Base-by-base conservation (phyloP, 2,329 filamentous ascomycete genomes). In the Dendrostoma leiphaemia region DNA sequence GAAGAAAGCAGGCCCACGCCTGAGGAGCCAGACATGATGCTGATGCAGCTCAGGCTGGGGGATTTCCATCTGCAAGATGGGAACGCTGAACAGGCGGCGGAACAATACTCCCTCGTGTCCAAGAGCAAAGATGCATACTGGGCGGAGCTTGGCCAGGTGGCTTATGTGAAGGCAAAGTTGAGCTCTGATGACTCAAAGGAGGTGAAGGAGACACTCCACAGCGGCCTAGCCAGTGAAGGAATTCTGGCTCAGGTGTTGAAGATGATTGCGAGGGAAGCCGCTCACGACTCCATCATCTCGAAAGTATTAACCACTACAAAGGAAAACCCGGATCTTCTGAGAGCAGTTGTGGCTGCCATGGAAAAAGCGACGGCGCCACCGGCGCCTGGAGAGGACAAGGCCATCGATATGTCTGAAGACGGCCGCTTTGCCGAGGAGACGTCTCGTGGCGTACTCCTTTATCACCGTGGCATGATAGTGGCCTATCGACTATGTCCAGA, bases 231-330 rank as follows among this genome's bases (percentile, higher is more conserved):
- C 19, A 47, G 26, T 6, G 43, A 58, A 24, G 44, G 17, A 7
- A 45, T 35, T n/a, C 58, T 60, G 56, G 44, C 32, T 17, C 23
- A 15, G 3, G n/a, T 60, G 24, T 40, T 62, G 32, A 61, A 56
- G 48, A 53, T 50, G 47, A 31, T 63, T 49, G 59, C 59, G 12
- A 45, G 44, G 43, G 53, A 59, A 6, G 7, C 3, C 6, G 56
- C 57, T 12, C 57, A 62, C 21, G 48, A 59, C 28, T 32, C 7
- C 7, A 24, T 63, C 23, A 26, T 63, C 17, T 46, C 43, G 1
- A 60, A 56, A 35, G 57, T 63, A 24, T 60, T 63, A 35, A 48
- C 43, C 7, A 31, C 56, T 17, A 55, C 49, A 4, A 59, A 59
- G 44, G 46, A 15, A 2, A 48, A 62, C 23, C 35, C 37, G 12